Percentiles rank a stretch among this genome's conserved stretches.
These are phyloP conservation scores for Globisporangium alternatum DNA, from an alignment of 352 stramenopile species.

Conservation along the genomic window DNA sequence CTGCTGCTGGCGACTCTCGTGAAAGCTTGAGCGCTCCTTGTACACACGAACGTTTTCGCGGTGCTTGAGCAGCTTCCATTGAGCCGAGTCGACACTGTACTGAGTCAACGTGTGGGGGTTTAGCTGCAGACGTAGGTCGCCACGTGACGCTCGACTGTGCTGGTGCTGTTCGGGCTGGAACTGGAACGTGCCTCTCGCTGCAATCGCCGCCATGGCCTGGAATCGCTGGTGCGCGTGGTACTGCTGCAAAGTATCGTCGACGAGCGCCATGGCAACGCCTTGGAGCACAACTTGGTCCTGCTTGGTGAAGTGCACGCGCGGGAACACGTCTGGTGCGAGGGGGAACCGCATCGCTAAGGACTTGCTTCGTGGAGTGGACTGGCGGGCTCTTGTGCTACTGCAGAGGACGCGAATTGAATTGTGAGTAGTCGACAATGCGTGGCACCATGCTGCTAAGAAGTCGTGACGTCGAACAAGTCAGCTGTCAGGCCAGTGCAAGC, in stretches of 20 bases:
- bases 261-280: neutral
- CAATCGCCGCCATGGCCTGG: neutral
- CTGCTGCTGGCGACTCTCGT: neutral
- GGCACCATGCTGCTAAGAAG: neutral
- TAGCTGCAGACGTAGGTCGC: neutral
- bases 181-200: neutral
- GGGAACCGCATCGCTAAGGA: conserved; percentile 7
- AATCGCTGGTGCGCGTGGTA: neutral
- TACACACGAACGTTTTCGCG: conserved; percentile 14
- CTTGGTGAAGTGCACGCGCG: conserved; percentile 3
- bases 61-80: conserved; percentile 13
- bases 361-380: neutral
- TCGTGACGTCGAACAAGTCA: neutral
- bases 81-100: neutral
- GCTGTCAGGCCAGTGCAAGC: too few relatives aligned
- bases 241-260: conserved; percentile 5
- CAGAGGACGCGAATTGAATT: neutral
- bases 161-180: neutral
- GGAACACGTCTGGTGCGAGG: conserved; percentile 1
- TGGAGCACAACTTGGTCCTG: neutral
- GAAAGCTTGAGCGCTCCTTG: conserved; percentile 5
- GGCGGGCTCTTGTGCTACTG: neutral
- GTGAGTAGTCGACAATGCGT: neutral
- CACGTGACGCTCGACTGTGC: neutral
- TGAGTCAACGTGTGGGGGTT: neutral